Conservation (phyloP, 1,284 basidiomycete species). For the Fomitopsis betulina region DNA sequence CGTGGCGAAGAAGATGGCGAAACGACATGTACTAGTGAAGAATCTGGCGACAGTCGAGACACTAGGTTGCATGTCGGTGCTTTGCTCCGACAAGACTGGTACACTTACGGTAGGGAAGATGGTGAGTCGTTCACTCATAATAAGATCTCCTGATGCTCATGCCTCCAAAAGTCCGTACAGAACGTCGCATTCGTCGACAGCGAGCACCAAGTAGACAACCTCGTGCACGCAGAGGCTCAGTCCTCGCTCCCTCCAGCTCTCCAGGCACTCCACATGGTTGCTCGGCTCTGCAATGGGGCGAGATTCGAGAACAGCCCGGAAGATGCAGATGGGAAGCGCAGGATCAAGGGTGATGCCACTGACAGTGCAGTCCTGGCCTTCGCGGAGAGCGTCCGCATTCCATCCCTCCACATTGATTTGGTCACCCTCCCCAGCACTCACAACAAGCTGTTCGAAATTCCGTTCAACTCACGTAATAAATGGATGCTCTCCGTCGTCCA, state of each 20-base stretch:
- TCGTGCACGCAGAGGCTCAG: no score
- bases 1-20: constrained; percentile 46
- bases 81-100: constrained; percentile 25
- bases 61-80: constrained; percentile 52
- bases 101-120: constrained; percentile 24
- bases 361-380: constrained; percentile 61
- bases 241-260: constrained; percentile 17
- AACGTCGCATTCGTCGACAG: constrained; percentile 39
- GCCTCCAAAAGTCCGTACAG: constrained; percentile 31
- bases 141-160: no score
- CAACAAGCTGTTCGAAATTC: constrained; percentile 38
- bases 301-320: constrained; percentile 40
- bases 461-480: constrained; percentile 66
- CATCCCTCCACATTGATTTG: constrained; percentile 18
- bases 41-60: constrained; percentile 58
- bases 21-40: constrained; percentile 53
- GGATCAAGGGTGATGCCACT: constrained; percentile 59
- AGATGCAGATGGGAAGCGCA: constrained; percentile 29
- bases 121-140: constrained; percentile 9
- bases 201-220: constrained; percentile 14
- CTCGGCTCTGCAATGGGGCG: constrained; percentile 61
- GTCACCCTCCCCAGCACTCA: constrained; percentile 22
- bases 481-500: constrained; percentile 51
- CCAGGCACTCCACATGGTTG: constrained; percentile 37
- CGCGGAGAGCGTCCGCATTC: constrained; percentile 39